Evolutionary conservation across 208 protist genomes (phyloP).

Genomic region (Crithidia acanthocephali): DNA sequence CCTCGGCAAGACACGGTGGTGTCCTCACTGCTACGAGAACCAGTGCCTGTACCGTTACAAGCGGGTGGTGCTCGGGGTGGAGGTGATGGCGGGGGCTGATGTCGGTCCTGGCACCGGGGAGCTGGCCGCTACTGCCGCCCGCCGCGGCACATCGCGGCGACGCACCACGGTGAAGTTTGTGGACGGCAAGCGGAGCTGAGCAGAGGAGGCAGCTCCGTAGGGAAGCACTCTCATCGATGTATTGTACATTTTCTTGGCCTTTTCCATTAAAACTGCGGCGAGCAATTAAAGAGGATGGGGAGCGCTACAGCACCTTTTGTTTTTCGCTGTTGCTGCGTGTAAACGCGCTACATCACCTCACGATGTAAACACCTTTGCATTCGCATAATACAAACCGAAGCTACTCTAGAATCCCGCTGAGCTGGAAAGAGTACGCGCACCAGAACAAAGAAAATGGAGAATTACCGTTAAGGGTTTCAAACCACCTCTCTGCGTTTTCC

Average conservation of each 20-base stretch:
- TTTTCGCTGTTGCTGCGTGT: too few relatives aligned
- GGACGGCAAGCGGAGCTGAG: constrained; percentile 21
- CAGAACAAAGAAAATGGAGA: too few relatives aligned
- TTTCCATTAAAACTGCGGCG: neutral
- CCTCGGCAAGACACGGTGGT: constrained; percentile 77
- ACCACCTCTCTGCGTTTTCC: too few relatives aligned
- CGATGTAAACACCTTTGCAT: too few relatives aligned
- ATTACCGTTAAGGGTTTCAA: too few relatives aligned
- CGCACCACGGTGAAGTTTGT: constrained; percentile 30
- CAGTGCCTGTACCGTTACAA: constrained; percentile 80
- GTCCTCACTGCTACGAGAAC: constrained; percentile 87
- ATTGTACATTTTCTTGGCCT: neutral
- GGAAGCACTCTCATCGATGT: neutral
- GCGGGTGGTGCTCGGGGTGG: constrained; percentile 75
- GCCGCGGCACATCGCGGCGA: constrained; percentile 16
- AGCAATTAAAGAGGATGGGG: neutral
- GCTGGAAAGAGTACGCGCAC: too few relatives aligned
- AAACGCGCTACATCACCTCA: too few relatives aligned
- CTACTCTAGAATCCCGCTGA: too few relatives aligned
- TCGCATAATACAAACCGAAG: too few relatives aligned
- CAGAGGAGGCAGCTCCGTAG: neutral
- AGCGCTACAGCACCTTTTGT: too few relatives aligned
- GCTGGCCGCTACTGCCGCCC: neutral
- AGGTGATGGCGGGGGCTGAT: constrained; percentile 24
- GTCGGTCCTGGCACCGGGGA: constrained; percentile 19